phyloP scores from a whole-genome alignment of 495 filamentous ascomycete species.

The Corynascus novoguineensis region DNA sequence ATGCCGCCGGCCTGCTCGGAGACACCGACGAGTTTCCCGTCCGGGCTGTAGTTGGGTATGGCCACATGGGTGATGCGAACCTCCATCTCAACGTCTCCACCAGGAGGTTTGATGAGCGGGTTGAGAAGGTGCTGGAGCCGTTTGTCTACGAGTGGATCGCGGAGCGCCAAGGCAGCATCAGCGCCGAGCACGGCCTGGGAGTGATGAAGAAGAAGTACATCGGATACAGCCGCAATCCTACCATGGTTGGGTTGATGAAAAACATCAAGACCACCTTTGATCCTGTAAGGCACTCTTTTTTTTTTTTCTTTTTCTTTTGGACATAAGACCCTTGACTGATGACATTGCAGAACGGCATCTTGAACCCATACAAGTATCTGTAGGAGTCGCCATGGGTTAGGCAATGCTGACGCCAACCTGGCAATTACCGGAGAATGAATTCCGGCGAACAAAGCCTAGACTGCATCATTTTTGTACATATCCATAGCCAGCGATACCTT shows the following conservation, averaged over 20 bases:
- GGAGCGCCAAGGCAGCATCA: conserved; percentile 81
- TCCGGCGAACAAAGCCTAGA: neutral
- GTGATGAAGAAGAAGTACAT: conserved; percentile 93
- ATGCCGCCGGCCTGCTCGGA: conserved; percentile 67
- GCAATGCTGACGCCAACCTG: neutral
- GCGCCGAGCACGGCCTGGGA: conserved; percentile 91
- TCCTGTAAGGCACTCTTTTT: conserved; percentile 55
- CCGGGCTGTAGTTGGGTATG: conserved; percentile 87
- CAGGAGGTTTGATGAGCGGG: conserved; percentile 74
- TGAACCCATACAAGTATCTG: conserved; percentile 88
- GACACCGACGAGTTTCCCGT: conserved; percentile 74
- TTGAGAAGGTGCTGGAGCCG: conserved; percentile 86
- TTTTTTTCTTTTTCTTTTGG: neutral
- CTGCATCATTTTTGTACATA: conserved; percentile 13
- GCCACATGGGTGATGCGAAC: conserved; percentile 96
- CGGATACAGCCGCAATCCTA: conserved; percentile 82
- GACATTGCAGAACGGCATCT: conserved; percentile 62
- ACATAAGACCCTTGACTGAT: conserved; percentile 4
- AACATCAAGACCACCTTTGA: conserved; percentile 88
- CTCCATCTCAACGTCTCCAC: conserved; percentile 85
- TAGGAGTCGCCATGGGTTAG: conserved; percentile 4
- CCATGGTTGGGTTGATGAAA: conserved; percentile 86
- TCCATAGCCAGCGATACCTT: conserved; percentile 2
- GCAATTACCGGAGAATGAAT: neutral
- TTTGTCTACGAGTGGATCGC: conserved; percentile 97